These are phyloP conservation scores for Baeospora myosura DNA, from an alignment of 1,284 basidiomycete species.

Conservation along the genomic window DNA sequence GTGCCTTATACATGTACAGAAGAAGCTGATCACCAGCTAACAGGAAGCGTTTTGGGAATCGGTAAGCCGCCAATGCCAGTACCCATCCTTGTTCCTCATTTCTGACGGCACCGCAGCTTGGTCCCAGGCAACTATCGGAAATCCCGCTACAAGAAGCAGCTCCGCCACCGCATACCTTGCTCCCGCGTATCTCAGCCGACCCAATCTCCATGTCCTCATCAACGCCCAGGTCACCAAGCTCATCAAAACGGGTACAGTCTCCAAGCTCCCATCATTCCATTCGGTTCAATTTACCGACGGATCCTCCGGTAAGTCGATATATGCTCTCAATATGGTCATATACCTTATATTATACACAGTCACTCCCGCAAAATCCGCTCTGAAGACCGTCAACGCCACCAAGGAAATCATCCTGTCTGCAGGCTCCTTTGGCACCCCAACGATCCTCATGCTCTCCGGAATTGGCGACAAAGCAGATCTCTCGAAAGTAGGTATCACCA, in stretches of 20 bases:
- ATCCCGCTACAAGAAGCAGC: conserved; percentile 18
- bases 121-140: conserved; percentile 18
- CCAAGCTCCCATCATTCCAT: background rate
- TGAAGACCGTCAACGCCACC: conserved; percentile 12
- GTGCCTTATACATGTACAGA: background rate
- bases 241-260: background rate
- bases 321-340: too few species aligned
- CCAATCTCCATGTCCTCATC: conserved; percentile 16
- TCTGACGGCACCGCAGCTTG: conserved; percentile 8
- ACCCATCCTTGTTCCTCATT: too few species aligned
- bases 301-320: background rate
- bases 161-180: conserved; percentile 24
- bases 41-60: too few species aligned
- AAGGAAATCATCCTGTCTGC: conserved; percentile 29
- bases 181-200: conserved; percentile 22
- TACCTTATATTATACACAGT: too few species aligned
- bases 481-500: conserved; percentile 18
- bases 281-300: background rate
- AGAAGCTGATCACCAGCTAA: too few species aligned
- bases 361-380: too few species aligned
- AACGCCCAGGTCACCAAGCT: conserved; percentile 15
- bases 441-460: conserved; percentile 31
- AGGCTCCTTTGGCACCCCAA: conserved; percentile 25
- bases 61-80: too few species aligned
- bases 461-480: conserved; percentile 27